phyloP scores from a whole-genome alignment of 2,329 filamentous ascomycete genomes.

The Trichoderma guizhouense region DNA sequence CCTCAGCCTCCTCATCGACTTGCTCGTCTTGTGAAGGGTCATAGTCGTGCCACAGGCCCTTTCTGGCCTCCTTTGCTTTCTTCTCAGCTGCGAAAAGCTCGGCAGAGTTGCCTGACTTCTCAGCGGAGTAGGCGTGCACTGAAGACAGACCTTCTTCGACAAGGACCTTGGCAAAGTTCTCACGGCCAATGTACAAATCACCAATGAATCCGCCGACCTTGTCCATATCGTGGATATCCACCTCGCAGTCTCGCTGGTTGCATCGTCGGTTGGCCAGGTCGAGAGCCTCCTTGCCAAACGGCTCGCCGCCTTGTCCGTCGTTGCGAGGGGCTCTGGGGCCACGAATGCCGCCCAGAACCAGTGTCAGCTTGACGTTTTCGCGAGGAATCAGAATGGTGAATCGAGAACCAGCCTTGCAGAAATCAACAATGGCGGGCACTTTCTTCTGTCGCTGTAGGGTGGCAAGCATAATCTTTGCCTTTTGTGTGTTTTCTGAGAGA shows the following conservation, averaged over 20 bases:
- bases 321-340: conserved; percentile 79
- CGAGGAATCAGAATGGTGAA: conserved; percentile 90
- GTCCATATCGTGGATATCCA: conserved; percentile 91
- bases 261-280: conserved; percentile 85
- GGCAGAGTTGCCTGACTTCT: conserved; percentile 84
- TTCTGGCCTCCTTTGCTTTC: conserved; percentile 82
- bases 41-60: conserved; percentile 91
- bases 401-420: conserved; percentile 93
- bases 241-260: conserved; percentile 92
- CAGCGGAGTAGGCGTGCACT: conserved; percentile 91
- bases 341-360: conserved; percentile 90
- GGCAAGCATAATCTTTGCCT: conserved; percentile 90
- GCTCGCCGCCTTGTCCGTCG: conserved; percentile 76
- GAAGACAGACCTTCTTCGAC: conserved; percentile 91
- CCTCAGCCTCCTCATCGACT: conserved; percentile 49
- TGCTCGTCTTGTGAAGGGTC: conserved; percentile 82
- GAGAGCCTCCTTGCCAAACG: conserved; percentile 90
- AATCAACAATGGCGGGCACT: conserved; percentile 90
- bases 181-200: conserved; percentile 85
- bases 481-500: conserved; percentile 87
- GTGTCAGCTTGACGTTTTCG: conserved; percentile 90
- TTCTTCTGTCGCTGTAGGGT: conserved; percentile 87
- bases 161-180: conserved; percentile 90
- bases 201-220: conserved; percentile 98
- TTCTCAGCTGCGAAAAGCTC: conserved; percentile 87